Evolutionary conservation across 2,329 filamentous ascomycete species (phyloP).

Genomic region (Karstenula rhodostoma): DNA sequence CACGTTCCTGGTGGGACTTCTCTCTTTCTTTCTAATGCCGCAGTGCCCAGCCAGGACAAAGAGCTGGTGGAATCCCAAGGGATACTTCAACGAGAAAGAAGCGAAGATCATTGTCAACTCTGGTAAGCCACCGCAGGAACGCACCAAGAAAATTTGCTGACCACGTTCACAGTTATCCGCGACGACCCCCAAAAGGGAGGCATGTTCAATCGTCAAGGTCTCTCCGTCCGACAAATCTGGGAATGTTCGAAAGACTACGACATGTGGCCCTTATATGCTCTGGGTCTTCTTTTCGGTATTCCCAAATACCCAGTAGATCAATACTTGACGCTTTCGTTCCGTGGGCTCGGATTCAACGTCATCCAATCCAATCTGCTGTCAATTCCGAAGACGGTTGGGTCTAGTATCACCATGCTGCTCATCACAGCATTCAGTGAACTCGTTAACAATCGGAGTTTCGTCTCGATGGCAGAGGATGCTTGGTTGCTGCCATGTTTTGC

Average conservation of each 20-base stretch:
- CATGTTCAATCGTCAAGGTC: slow-evolving; percentile 65
- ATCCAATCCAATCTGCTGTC: slow-evolving; percentile 69
- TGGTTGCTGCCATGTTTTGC: slow-evolving; percentile 23
- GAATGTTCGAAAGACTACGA: slow-evolving; percentile 33
- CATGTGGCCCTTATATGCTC: slow-evolving; percentile 33
- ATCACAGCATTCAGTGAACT: slow-evolving; percentile 22
- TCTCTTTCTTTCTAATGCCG: slow-evolving; percentile 40
- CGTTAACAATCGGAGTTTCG: slow-evolving; percentile 22
- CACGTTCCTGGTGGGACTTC: slow-evolving; percentile 26
- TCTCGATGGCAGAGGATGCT: slow-evolving; percentile 22
- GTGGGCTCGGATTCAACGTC: slow-evolving; percentile 65
- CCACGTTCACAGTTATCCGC: slow-evolving; percentile 53
- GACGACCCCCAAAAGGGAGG: slow-evolving; percentile 62
- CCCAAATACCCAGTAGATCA: slow-evolving; percentile 11
- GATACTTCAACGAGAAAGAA: slow-evolving; percentile 71
- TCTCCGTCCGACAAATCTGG: slow-evolving; percentile 36
- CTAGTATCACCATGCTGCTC: slow-evolving; percentile 22
- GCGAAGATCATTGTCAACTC: slow-evolving; percentile 70
- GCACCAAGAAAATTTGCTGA: not conserved
- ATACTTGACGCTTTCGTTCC: slow-evolving; percentile 55
- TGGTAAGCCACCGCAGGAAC: not conserved
- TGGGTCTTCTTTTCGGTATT: slow-evolving; percentile 28
- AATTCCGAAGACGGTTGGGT: slow-evolving; percentile 52
- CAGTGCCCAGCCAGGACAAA: slow-evolving; percentile 66
- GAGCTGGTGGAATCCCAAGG: slow-evolving; percentile 48